A percentile compares a stretch with the other conserved stretches of the same genome.
Conservation (phyloP, 2,329 filamentous ascomycete species). For the Sordariomycetes sp. region DNA sequence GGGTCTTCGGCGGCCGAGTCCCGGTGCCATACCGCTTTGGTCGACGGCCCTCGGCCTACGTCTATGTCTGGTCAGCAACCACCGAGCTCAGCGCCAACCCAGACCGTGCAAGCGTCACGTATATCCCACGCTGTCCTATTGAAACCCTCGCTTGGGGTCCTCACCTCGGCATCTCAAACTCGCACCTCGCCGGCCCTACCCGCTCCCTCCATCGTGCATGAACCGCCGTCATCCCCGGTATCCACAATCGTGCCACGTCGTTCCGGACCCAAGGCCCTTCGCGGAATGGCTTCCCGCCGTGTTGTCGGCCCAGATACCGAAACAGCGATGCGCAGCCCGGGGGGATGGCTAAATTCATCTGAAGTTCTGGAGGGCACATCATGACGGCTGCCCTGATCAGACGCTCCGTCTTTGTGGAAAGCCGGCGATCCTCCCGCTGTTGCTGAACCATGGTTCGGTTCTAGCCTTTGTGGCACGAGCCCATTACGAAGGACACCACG, state of each 20-base stretch:
- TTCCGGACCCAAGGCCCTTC: not conserved
- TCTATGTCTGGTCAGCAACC: too few species aligned
- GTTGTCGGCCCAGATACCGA: not conserved
- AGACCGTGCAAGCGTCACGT: too few species aligned
- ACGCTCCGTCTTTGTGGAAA: not conserved
- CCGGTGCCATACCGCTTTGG: too few species aligned
- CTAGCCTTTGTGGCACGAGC: not conserved
- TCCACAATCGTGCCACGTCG: not conserved
- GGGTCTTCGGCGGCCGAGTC: too few species aligned
- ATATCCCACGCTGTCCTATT: too few species aligned
- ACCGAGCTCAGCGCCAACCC: too few species aligned
- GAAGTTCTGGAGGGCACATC: not conserved
- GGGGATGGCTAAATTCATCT: constrained; percentile 4
- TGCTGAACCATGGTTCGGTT: not conserved
- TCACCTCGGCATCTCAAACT: not conserved
- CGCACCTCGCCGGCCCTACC: not conserved
- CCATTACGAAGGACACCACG: not conserved
- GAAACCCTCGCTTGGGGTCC: not conserved
- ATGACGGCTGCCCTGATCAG: not conserved
- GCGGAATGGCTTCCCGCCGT: not conserved
- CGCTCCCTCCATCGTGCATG: not conserved
- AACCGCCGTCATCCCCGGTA: not conserved
- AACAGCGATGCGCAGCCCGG: constrained; percentile 1
- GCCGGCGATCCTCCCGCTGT: not conserved
- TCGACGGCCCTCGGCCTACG: too few species aligned